These are phyloP conservation scores for Ustilago shanxiensis DNA, from an alignment of 1,284 basidiomycete genomes.

Conservation along the genomic window DNA sequence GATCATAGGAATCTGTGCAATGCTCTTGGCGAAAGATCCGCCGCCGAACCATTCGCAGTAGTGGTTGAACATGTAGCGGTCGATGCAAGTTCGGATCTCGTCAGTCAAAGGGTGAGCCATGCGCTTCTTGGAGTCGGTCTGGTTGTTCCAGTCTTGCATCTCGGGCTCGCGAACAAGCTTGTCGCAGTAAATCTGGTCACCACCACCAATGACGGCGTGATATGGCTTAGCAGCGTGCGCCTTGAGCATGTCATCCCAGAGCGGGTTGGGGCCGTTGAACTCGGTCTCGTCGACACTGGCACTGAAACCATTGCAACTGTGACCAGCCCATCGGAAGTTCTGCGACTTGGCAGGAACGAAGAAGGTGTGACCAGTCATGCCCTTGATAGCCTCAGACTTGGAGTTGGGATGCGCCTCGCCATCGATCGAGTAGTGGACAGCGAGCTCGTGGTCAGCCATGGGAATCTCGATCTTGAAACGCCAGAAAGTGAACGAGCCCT, in stretches of 20 bases:
- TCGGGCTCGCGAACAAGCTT: conserved; percentile 69
- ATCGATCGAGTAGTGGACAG: conserved; percentile 77
- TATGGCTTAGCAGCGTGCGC: conserved; percentile 85
- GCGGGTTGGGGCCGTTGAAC: conserved; percentile 71
- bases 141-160: conserved; percentile 82
- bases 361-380: conserved; percentile 79
- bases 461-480: conserved; percentile 90
- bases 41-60: conserved; percentile 81
- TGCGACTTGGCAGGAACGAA: conserved; percentile 83
- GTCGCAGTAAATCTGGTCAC: conserved; percentile 68
- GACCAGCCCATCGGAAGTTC: conserved; percentile 90
- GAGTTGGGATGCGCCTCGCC: conserved; percentile 58
- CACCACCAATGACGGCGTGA: conserved; percentile 84
- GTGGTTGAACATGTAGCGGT: conserved; percentile 82
- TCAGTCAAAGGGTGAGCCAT: conserved; percentile 77
- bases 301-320: conserved; percentile 78
- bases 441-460: conserved; percentile 79
- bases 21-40: conserved; percentile 91
- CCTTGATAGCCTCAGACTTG: conserved; percentile 49
- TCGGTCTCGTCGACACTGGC: conserved; percentile 72
- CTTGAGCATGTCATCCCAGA: conserved; percentile 90
- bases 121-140: conserved; percentile 78
- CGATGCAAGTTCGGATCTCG: conserved; percentile 83
- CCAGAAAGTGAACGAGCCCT: conserved; percentile 89
- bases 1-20: conserved; percentile 83